These are phyloP conservation scores for Haematococcus sp. DNA, from an alignment of 139 green algal species.

Conservation along the genomic window DNA sequence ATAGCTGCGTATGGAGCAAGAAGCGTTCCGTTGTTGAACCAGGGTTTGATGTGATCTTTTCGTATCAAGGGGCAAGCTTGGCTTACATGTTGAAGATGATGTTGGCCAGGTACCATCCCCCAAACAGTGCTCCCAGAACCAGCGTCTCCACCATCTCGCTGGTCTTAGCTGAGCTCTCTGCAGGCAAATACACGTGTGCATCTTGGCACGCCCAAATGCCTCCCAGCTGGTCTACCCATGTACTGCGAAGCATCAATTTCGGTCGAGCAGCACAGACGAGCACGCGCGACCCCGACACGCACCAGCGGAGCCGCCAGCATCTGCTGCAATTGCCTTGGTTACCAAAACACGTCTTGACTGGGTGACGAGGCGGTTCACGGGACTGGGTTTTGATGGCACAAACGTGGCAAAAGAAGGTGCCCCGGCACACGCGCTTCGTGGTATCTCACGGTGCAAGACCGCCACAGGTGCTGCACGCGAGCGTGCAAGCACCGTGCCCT, in stretches of 20 bases:
- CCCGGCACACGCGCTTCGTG: no score
- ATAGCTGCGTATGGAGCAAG: slow-evolving; percentile 56
- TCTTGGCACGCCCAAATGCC: background rate
- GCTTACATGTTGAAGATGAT: slow-evolving; percentile 98
- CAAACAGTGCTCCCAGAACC: slow-evolving; percentile 81
- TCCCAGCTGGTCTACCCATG: background rate
- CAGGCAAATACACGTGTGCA: background rate
- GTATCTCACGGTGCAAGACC: no score
- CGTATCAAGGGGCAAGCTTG: background rate
- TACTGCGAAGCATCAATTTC: background rate
- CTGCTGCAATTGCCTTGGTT: no score
- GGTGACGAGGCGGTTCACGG: no score
- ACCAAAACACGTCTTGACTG: no score
- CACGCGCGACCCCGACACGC: background rate
- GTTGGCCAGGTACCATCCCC: slow-evolving; percentile 93
- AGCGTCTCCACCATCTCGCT: background rate
- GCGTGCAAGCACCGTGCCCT: no score
- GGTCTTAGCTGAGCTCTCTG: background rate
- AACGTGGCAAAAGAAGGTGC: no score
- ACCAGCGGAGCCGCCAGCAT: background rate
- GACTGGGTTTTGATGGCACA: no score
- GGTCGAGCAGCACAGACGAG: background rate
- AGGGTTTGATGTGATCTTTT: background rate
- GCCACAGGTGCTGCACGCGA: no score
- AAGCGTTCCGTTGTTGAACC: background rate